Evolutionary conservation across 75 land plant genomes (phyloP).

Genomic region (Sequoiadendron giganteum): DNA sequence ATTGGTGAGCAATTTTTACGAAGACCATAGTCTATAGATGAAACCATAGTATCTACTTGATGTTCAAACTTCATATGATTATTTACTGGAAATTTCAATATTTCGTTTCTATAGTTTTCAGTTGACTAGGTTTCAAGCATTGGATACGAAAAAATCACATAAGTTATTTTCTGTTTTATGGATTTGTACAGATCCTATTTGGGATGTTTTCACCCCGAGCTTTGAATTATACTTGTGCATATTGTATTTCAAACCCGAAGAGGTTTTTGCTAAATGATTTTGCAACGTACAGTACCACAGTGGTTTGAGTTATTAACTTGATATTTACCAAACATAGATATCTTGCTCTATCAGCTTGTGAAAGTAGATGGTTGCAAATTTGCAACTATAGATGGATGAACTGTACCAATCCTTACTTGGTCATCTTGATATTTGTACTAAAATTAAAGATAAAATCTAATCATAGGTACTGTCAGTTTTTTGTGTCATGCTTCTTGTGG

Average conservation of each 20-base stretch:
- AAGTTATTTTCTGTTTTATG: not conserved
- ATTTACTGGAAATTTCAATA: not conserved
- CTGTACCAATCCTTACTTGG: not conserved
- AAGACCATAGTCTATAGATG: not conserved
- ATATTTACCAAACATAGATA: not conserved
- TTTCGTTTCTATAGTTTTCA: not conserved
- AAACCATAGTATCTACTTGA: not conserved
- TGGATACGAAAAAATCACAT: not conserved
- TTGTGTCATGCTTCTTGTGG: not conserved
- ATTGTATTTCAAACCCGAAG: not conserved
- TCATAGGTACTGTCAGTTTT: not conserved
- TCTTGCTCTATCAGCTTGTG: not conserved
- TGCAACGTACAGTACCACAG: not conserved
- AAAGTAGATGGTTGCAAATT: not conserved
- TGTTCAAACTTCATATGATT: not conserved
- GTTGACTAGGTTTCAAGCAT: not conserved
- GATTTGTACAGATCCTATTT: not conserved
- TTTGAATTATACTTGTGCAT: not conserved
- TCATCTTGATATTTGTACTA: not conserved
- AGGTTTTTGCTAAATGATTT: not conserved
- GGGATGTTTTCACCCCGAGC: not conserved
- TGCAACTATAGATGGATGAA: not conserved
- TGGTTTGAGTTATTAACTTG: not conserved
- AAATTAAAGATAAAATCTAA: not conserved
- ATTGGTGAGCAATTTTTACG: conserved; percentile 62